Evolutionary conservation across 306 rosid genomes (phyloP).

Genomic region (Prunus mume): DNA sequence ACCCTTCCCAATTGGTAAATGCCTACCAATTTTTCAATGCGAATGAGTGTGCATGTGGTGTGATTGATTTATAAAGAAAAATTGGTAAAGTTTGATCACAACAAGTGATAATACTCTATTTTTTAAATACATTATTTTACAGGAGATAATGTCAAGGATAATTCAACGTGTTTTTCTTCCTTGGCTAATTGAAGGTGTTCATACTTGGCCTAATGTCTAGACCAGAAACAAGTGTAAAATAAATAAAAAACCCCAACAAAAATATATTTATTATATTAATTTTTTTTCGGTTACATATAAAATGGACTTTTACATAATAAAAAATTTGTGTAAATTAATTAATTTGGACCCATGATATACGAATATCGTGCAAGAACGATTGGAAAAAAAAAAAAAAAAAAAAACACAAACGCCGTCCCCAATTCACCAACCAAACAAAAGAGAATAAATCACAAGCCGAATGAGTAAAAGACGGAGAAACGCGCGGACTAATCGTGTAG

Average conservation of each 20-base stretch:
- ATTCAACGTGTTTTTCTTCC: neutral
- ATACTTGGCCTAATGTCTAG: neutral
- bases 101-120: neutral
- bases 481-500: conserved; percentile 50
- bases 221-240: neutral
- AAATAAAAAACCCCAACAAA: neutral
- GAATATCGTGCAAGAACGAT: neutral
- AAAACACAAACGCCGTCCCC: neutral
- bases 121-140: neutral
- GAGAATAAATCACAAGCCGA: neutral
- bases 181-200: neutral
- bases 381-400: neutral
- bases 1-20: neutral
- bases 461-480: conserved; percentile 29
- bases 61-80: neutral
- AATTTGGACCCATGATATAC: neutral
- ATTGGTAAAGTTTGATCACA: neutral
- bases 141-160: no score
- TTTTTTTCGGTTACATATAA: neutral
- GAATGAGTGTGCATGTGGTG: neutral
- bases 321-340: neutral
- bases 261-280: neutral
- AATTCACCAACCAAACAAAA: conserved; percentile 17
- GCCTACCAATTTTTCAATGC: neutral
- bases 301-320: neutral